phyloP scores from a whole-genome alignment of 1,284 basidiomycete genomes.

The Abortiporus biennis region DNA sequence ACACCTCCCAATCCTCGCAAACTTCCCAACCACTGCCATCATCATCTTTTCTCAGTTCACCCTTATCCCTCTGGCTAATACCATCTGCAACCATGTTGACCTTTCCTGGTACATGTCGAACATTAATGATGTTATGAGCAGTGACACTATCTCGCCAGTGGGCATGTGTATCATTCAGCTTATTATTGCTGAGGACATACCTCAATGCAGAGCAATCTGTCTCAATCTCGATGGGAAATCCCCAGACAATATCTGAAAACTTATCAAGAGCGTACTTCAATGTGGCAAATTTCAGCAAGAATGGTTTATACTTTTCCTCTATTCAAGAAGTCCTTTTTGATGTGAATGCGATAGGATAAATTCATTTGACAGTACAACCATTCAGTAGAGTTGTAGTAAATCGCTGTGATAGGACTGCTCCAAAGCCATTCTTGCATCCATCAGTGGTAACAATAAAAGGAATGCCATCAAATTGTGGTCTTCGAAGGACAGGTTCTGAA shows the following conservation, averaged over 20 bases:
- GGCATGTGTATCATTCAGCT: constrained; percentile 10
- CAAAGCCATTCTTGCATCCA: constrained; percentile 15
- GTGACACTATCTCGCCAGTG: constrained; percentile 13
- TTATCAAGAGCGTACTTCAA: constrained; percentile 15
- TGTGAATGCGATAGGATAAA: constrained; percentile 13
- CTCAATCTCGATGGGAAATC: constrained; percentile 13
- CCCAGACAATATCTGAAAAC: constrained; percentile 14
- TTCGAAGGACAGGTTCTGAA: constrained; percentile 11
- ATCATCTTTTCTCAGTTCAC: constrained; percentile 5
- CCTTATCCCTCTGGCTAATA: constrained; percentile 7
- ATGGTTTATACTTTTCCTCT: constrained; percentile 16
- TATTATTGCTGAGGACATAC: constrained; percentile 12
- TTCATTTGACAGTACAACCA: constrained; percentile 7
- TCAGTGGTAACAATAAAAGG: constrained; percentile 15
- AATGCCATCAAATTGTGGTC: constrained; percentile 10
- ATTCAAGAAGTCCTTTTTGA: constrained; percentile 12
- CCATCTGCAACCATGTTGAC: constrained; percentile 10
- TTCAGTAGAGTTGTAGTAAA: constrained; percentile 7
- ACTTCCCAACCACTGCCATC: constrained; percentile 29
- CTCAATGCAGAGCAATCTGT: constrained; percentile 15
- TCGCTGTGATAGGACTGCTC: constrained; percentile 11
- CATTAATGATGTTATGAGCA: constrained; percentile 10
- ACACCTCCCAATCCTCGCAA: constrained; percentile 23
- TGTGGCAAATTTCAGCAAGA: constrained; percentile 14
- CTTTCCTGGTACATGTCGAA: constrained; percentile 13